Evolutionary conservation across 1,284 basidiomycete species (phyloP), one percentile per base, ranked within the genome.

Genomic region (Austropuccinia psidii): DNA sequence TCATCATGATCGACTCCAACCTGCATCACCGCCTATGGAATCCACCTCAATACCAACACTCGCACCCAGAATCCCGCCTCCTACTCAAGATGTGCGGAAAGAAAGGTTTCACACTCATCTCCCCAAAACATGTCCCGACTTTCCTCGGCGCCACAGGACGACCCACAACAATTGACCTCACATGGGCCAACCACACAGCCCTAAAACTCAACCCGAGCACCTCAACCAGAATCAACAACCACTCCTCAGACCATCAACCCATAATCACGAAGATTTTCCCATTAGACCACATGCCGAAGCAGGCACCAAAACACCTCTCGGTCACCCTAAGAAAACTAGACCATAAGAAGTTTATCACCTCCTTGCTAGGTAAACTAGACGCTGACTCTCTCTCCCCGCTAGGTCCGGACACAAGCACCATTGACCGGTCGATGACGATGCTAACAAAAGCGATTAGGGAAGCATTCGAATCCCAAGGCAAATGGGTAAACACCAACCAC

Each of bases 41-140:
- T 19, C 66, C 49, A 4, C 66, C 66, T 1, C 19, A 35, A 4
- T 68, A 68, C 24, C 13, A 29, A 11, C 50, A 41, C 39, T 55
- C 66, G 1, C 50, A 68, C 31, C 5, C 66, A 1, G 33, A 17
- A 5, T n/a, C 65, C 35, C 35, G 41, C 7, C 27, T 37, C n/a
- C 35, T 67, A 13, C 37, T 67, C 8, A 19, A 19, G 5, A n/a
- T 67, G 0, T 55, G 31, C 2, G 45, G 65, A 11, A 27, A 7
- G n/a, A 67, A 41, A 8, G 65, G 65, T 6, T 43, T 67, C 35
- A 17, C n/a, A 31, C 43, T 67, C 11, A 50, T 24, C 6, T 67
- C 65, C 21, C 65, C 66, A 29, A 69, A 29, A n/a, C 52, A 54
- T 7, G 27, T 69, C 39, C 65, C 65, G 3, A 67, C 65, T 8